Base-by-base conservation (phyloP, 768 basidiomycete species). In the Pisolithus microcarpus region DNA sequence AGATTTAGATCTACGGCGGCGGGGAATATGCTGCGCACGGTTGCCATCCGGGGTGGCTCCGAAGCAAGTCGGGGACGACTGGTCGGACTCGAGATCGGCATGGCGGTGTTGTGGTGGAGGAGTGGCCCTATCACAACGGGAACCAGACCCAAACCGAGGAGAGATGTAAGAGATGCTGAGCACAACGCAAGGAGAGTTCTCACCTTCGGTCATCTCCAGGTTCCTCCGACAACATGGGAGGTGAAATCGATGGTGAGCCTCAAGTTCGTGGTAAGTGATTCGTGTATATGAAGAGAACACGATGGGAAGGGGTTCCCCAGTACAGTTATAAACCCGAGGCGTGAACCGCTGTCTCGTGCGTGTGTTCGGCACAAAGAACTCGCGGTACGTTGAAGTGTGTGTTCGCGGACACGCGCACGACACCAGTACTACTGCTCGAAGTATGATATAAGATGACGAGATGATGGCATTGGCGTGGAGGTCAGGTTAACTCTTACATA, bases 201-300 rank as follows among this genome's bases (percentile, higher is more conserved):
- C 45, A 65, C 65, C 65, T 58, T 52, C 61, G 58, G 50, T 63
- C 65, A 47, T 59, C 67, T 55, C 63, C 56, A 26, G 64, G 56
- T 56, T 66, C 62, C 52, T 24, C 55, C 34, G 58, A 58, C 37
- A 60, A 50, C 65, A 66, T 68, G 49, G 47, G 44, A n/a, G 55
- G 59, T 62, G 51, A 50, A 49, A 23, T 16, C 31, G 61, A 55
- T 45, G 40, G 34, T 5, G 34, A 15, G 13, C 34, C 34, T 34
- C 34, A 15, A 34, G 4, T 13, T 15, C 34, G 34, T 34, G 34
- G 13, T 11, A 11, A 31, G 30, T 31, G 30, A 31, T 31, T 10
- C 9, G 30, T 31, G 30, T 31, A 15, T 13, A 34, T 34, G 34
- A 34, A 34, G 13, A 15, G 11, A 11, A 34, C 10, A 34, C 34